Percentiles rank a stretch among this genome's conserved stretches.
Evolutionary conservation across 805 yeast species (phyloP).

Genomic region (Maudiozyma turicensis): DNA sequence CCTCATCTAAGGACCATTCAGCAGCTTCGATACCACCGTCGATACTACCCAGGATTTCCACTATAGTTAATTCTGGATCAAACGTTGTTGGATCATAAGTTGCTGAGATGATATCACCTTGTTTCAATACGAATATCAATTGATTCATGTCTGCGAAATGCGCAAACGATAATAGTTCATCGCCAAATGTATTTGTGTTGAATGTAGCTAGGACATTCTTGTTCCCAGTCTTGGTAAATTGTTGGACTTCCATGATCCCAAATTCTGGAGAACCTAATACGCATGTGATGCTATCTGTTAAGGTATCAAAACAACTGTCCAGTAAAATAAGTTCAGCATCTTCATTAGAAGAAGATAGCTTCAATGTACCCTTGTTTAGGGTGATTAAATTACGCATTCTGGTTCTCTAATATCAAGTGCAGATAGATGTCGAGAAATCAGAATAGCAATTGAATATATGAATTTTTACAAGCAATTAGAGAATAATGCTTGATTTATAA

Average conservation of each 20-base stretch:
- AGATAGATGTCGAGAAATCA: no score
- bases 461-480: no score
- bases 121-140: conserved; percentile 53
- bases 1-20: conserved; percentile 87
- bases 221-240: conserved; percentile 56
- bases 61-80: conserved; percentile 42
- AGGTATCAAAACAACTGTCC: conserved; percentile 51
- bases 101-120: conserved; percentile 69
- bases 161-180: conserved; percentile 41
- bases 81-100: conserved; percentile 41
- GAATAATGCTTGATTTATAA: no score
- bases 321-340: conserved; percentile 12
- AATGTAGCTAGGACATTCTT: conserved; percentile 51
- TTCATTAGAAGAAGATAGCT: conserved; percentile 12
- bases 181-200: conserved; percentile 35
- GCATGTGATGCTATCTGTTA: conserved; percentile 62
- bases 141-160: conserved; percentile 66
- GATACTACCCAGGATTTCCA: conserved; percentile 75
- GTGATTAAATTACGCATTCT: conserved; percentile 28
- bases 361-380: conserved; percentile 25
- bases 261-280: conserved; percentile 49
- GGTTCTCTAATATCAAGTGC: background rate
- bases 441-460: no score
- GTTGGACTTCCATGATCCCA: conserved; percentile 64
- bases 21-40: conserved; percentile 70